Evolutionary conservation across 305 asterid species (phyloP).

Genomic region (Solanum aculeatissimum): DNA sequence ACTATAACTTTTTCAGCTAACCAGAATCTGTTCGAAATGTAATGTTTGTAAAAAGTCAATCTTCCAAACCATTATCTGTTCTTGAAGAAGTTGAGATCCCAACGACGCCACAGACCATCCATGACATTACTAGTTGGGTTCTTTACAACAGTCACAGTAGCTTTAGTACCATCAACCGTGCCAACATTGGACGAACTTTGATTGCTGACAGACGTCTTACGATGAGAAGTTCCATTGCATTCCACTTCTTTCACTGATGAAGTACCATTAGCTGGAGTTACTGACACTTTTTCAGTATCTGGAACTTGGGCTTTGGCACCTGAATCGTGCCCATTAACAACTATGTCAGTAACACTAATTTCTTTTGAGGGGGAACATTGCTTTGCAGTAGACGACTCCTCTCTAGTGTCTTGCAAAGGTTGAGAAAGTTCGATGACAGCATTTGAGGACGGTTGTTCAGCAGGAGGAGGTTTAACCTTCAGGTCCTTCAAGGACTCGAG

Average conservation of each 20-base stretch:
- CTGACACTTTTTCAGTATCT: background rate
- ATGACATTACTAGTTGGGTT: conserved; percentile 44
- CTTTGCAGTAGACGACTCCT: conserved; percentile 1
- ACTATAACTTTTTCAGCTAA: background rate
- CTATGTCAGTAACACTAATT: conserved; percentile 1
- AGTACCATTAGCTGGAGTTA: conserved; percentile 1
- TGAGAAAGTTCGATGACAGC: conserved; percentile 18
- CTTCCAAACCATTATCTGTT: conserved; percentile 31
- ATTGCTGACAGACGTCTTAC: conserved; percentile 5
- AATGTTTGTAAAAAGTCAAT: background rate
- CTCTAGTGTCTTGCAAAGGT: conserved; percentile 17
- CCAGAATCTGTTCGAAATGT: background rate
- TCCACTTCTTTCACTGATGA: conserved; percentile 13
- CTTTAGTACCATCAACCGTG: conserved; percentile 50
- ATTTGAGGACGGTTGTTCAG: conserved; percentile 20
- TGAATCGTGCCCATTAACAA: conserved; percentile 9
- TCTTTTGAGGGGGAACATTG: conserved; percentile 8
- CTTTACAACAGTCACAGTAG: conserved; percentile 67
- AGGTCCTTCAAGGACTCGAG: conserved; percentile 65
- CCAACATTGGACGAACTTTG: conserved; percentile 30
- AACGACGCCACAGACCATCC: conserved; percentile 75
- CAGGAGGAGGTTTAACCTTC: conserved; percentile 15
- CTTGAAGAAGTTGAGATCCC: conserved; percentile 78
- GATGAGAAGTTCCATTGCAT: conserved; percentile 8
- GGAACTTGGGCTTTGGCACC: conserved; percentile 8